Percentiles rank a stretch among this genome's conserved stretches.
Evolutionary conservation across 2,329 filamentous ascomycete species (phyloP).

Genomic region (Cadophora luteo-olivacea): DNA sequence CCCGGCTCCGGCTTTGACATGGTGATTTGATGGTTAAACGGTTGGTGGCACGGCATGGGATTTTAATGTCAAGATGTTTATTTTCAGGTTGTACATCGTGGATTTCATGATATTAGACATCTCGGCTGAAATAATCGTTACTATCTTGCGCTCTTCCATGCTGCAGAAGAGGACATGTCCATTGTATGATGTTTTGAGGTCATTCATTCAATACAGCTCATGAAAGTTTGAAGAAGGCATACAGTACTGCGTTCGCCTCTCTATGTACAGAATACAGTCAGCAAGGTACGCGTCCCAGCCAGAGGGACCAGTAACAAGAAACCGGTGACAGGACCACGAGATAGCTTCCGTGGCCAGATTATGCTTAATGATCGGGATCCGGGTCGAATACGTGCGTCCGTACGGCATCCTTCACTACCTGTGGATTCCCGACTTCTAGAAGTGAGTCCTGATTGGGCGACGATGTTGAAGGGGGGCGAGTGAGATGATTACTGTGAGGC

Average conservation of each 20-base stretch:
- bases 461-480: neutral
- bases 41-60: neutral
- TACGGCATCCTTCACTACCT: neutral
- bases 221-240: neutral
- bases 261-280: conserved; percentile 3
- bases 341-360: neutral
- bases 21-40: neutral
- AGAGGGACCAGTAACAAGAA: neutral
- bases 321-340: neutral
- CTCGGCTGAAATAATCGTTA: no score
- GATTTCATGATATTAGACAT: no score
- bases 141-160: no score
- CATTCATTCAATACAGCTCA: neutral
- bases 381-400: neutral
- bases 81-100: neutral
- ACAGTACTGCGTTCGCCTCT: neutral
- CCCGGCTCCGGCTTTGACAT: neutral
- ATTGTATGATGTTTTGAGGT: no score
- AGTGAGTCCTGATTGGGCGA: neutral
- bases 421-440: no score
- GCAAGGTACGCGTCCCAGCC: neutral
- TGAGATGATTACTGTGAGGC: conserved; percentile 6
- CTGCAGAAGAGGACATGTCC: no score
- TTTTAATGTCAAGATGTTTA: neutral
- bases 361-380: neutral